Evolutionary conservation across 2,329 filamentous ascomycete genomes (phyloP), one percentile per base, ranked within the genome.

Genomic region (Venturiaceae sp.): DNA sequence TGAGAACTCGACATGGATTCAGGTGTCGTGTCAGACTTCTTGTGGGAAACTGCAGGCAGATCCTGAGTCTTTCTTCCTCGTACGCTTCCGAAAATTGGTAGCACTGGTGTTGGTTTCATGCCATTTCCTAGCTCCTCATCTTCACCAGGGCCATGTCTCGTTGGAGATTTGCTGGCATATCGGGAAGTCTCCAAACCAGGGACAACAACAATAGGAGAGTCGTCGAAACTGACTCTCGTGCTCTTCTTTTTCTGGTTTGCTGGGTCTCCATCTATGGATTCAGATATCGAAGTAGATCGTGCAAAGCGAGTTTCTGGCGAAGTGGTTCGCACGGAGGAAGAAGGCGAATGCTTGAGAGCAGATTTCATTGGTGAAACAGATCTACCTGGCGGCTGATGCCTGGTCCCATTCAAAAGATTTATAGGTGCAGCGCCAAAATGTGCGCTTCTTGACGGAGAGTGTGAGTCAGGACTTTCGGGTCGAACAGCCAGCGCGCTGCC

Each of bases 301-400:
- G 32, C 57, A 28, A 47, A 30, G 2, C 26, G 65, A 66, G 33
- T 68, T 71, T 23, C 71, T 67, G 28, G 70, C 63, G 2, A 69
- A 71, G 7, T 64, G 61, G 44, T 69, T 46, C 75, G 68, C 11
- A 74, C 62, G 0, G 75, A 77, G 1, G 80, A 77, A 1, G 83
- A 79, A 53, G 82, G 83, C 1, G 75, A 77, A 32, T 84, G 77
- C 68, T 92, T 92, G 62, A 92, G 67, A 1, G 87, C 88, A 1
- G 88, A 90, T 68, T 92, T 92, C 50, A 84, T 83, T 9, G 88
- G 88, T 0, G 88, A 91, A 11, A 87, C 75, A 5, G 87, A 89
- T 53, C 88, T 80, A 32, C 83, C 76, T 23, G 86, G 84, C 5
- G 88, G 88, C 57, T 83, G 80, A 66, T 92, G 87, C 62, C 78